Base-by-base conservation (phyloP, 345 rosid genomes). In the Limnanthes douglasii region DNA sequence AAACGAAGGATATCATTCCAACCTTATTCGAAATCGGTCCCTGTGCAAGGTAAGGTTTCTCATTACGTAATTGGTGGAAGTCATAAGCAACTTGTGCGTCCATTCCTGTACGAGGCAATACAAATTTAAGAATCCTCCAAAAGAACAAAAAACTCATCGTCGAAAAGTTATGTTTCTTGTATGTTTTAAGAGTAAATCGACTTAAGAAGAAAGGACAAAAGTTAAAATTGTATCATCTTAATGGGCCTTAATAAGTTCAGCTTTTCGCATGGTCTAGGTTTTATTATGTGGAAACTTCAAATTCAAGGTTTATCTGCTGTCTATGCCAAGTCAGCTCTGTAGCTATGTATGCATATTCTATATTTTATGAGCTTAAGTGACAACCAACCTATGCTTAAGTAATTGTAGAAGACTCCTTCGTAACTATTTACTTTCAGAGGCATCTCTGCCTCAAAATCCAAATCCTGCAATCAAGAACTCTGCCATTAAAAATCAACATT, bases 21-120 rank as follows among this genome's bases (percentile, higher is more conserved):
- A 92, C 99, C 99, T 92, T 92, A 65, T 92, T 92, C 31, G 96
- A 19, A 43, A 92, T 64, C 34, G 99, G 99, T 33, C 99, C 96
- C 54, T 69, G 83, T 8, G 99, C 96, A 69, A 92, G 96, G 56
- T 70, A 71, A 41, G 99, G 96, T 49, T 81, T 92, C 31, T 75
- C 80, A 57, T 81, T 78, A 9, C 99, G 99, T 43, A 92, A 61
- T 67, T 78, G 80, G 45, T 92, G 99, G 65, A 92, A 92, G 34
- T 93, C 93, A 44, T 81, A 81, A 16, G 96, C 99, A 48, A 92
- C 86, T 65, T 81, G 90, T 54, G 99, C 99, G 56, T 92, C 99
- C 99, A 92, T 92, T 56, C 99, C 98, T 84, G 51, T 18, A 24
- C 12, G 40, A 63, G n/a, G 6, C 16, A 11, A 42, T 48, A 37